Conservation (phyloP, 2,329 filamentous ascomycete species). For the Aspergillus ustus region DNA sequence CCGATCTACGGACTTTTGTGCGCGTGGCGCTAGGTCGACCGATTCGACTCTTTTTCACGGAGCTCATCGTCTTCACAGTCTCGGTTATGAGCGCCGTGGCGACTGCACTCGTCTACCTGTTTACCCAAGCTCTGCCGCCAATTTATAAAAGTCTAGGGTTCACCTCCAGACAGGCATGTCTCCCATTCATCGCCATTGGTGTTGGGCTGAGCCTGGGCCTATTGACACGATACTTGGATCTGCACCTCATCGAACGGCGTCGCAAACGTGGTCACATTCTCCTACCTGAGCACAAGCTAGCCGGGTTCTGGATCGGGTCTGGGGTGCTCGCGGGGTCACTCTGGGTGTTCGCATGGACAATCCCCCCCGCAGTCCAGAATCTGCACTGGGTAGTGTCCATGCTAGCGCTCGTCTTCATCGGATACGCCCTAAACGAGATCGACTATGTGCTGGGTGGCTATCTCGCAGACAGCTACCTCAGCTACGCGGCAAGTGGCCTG, state of each 20-base stretch:
- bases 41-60: slow-evolving; percentile 49
- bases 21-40: slow-evolving; percentile 49
- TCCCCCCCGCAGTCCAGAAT: slow-evolving; percentile 43
- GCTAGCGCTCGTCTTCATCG: slow-evolving; percentile 46
- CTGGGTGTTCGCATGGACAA: slow-evolving; percentile 53
- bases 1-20: slow-evolving; percentile 43
- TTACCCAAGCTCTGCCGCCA: slow-evolving; percentile 49
- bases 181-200: slow-evolving; percentile 41
- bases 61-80: slow-evolving; percentile 53
- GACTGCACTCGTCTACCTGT: slow-evolving; percentile 55
- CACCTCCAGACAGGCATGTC: slow-evolving; percentile 35
- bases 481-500: slow-evolving; percentile 50
- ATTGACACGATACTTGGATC: slow-evolving; percentile 48
- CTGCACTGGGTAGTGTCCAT: slow-evolving; percentile 47
- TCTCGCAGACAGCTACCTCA: slow-evolving; percentile 49
- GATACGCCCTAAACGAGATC: slow-evolving; percentile 54
- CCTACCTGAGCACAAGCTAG: slow-evolving; percentile 53
- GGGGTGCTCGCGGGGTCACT: slow-evolving; percentile 51
- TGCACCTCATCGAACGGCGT: slow-evolving; percentile 35
- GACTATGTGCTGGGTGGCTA: slow-evolving; percentile 47
- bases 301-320: slow-evolving; percentile 52
- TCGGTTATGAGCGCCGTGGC: slow-evolving; percentile 50
- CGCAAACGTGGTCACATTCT: slow-evolving; percentile 27
- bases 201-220: slow-evolving; percentile 46
- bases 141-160: slow-evolving; percentile 46